These are phyloP conservation scores for Rhizopogon roseolus DNA, from an alignment of 768 basidiomycete species.

Conservation along the genomic window DNA sequence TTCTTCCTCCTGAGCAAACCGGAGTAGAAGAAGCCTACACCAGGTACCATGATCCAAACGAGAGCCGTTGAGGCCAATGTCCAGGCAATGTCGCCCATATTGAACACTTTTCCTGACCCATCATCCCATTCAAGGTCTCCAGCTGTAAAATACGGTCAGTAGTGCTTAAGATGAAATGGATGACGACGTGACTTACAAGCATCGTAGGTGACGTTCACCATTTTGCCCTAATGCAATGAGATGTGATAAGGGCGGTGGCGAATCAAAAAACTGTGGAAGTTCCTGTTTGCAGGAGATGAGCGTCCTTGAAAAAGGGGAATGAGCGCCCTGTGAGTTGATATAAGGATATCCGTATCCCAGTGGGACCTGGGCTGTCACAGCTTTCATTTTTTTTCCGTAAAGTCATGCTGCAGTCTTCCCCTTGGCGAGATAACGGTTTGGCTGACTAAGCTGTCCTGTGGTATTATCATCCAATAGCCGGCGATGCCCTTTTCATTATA, in stretches of 20 bases:
- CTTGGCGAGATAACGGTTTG: conserved; percentile 10
- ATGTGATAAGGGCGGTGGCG: neutral
- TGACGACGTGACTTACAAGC: conserved; percentile 25
- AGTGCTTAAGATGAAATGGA: neutral
- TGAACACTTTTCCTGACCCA: conserved; percentile 33
- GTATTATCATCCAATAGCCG: neutral
- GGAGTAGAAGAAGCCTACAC: conserved; percentile 86
- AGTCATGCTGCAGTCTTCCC: neutral
- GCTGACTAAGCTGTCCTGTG: conserved; percentile 7
- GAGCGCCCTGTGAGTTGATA: conserved; percentile 9
- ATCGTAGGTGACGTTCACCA: conserved; percentile 43
- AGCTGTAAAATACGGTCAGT: conserved; percentile 21
- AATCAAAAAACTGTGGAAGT: neutral
- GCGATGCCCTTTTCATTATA: neutral
- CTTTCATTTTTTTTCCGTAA: neutral
- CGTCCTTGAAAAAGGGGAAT: neutral
- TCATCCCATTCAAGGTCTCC: conserved; percentile 31
- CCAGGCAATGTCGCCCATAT: conserved; percentile 69
- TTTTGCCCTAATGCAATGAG: conserved; percentile 10
- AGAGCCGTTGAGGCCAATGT: conserved; percentile 70
- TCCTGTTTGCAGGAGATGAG: neutral
- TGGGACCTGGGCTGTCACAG: conserved; percentile 13
- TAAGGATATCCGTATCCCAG: conserved; percentile 10
- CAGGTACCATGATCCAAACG: conserved; percentile 83
- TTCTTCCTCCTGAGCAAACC: conserved; percentile 91